These are phyloP conservation scores for Halophytophthora batemanensis DNA, from an alignment of 352 stramenopile species.

Conservation along the genomic window DNA sequence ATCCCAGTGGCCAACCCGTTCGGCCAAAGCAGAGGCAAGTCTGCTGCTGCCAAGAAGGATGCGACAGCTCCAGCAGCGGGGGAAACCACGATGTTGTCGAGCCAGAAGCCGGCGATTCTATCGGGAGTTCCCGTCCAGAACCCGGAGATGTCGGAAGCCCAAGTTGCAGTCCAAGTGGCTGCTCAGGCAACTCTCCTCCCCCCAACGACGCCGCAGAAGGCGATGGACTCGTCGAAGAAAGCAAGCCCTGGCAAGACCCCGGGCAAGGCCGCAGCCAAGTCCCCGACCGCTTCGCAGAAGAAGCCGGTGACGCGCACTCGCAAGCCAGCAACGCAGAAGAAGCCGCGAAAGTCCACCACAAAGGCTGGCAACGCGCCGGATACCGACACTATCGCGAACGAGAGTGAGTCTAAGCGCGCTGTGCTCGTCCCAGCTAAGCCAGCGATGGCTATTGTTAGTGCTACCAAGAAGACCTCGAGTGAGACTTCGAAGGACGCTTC, in stretches of 20 bases:
- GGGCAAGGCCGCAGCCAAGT: too few relatives aligned
- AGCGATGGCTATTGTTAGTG: too few relatives aligned
- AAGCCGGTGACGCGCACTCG: too few relatives aligned
- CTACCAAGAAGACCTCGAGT: too few relatives aligned
- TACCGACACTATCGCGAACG: slow-evolving; percentile 9
- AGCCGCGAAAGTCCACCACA: too few relatives aligned
- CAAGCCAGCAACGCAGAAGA: slow-evolving; percentile 3
- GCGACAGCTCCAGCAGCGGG: neutral
- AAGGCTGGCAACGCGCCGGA: neutral
- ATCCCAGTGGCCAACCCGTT: slow-evolving; percentile 16
- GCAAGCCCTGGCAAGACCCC: too few relatives aligned
- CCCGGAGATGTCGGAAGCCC: slow-evolving; percentile 27
- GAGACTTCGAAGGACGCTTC: too few relatives aligned
- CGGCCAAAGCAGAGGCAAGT: slow-evolving; percentile 8
- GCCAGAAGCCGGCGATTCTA: neutral
- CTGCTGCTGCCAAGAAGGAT: neutral
- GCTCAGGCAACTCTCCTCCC: neutral
- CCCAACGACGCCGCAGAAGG: neutral
- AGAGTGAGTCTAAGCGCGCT: slow-evolving; percentile 5
- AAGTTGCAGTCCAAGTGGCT: neutral
- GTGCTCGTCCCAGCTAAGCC: neutral
- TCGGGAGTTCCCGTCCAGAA: slow-evolving; percentile 21
- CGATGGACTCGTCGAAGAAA: too few relatives aligned
- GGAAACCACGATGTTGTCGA: neutral
- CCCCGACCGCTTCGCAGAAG: too few relatives aligned